Percentiles rank a stretch among this genome's conserved stretches.
Conservation (phyloP, 73 alveolate species). For the Blepharisma stoltei region DNA sequence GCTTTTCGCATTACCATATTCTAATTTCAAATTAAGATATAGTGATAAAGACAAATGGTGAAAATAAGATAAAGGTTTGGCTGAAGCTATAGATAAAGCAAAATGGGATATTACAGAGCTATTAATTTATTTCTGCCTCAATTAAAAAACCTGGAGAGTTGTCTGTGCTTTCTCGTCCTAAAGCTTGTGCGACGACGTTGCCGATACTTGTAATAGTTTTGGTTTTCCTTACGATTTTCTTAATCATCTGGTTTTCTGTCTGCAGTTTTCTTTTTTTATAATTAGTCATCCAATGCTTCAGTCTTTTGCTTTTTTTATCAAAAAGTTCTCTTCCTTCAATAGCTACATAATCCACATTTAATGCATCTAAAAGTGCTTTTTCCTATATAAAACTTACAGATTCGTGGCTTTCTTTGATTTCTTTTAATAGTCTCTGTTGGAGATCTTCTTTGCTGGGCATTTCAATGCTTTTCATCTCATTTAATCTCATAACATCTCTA, state of each 20-base stretch:
- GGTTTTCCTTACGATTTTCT: too few species aligned
- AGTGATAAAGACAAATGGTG: too few species aligned
- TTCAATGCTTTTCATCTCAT: not conserved
- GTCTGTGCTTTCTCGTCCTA: too few species aligned
- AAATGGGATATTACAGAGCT: too few species aligned
- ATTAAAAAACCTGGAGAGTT: too few species aligned
- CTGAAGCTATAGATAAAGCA: too few species aligned
- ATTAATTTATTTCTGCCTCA: too few species aligned
- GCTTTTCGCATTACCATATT: not conserved
- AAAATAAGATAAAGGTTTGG: too few species aligned
- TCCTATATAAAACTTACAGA: not conserved
- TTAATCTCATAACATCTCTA: not conserved
- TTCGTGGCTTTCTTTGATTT: not conserved
- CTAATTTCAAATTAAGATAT: too few species aligned
- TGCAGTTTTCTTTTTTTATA: not conserved
- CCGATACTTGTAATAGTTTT: too few species aligned
- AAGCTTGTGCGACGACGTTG: too few species aligned
- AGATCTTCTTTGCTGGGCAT: not conserved
- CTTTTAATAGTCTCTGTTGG: not conserved
- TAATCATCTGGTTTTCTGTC: too few species aligned
- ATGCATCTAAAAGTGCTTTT: not conserved
- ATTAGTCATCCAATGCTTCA: conserved; percentile 16
- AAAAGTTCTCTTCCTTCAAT: not conserved
- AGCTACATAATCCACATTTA: not conserved
- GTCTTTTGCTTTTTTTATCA: not conserved